A percentile compares a stretch with the other conserved stretches of the same genome.
These are phyloP conservation scores for Pyricularia grisea DNA, from an alignment of 2,329 filamentous ascomycete species.

Conservation along the genomic window DNA sequence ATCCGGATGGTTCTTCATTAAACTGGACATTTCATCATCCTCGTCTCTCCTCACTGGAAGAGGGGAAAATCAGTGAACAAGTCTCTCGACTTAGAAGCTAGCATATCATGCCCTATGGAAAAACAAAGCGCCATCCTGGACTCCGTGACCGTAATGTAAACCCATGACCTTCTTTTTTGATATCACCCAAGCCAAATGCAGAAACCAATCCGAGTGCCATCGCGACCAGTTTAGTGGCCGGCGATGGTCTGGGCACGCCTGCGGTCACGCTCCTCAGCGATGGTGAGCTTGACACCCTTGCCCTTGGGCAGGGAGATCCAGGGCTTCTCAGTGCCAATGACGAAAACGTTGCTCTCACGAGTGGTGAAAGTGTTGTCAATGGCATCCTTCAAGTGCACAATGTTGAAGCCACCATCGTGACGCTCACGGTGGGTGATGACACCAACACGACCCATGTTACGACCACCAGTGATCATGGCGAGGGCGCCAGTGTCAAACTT, in stretches of 20 bases:
- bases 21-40: conserved; percentile 3
- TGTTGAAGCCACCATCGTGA: conserved; percentile 99
- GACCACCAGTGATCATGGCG: conserved; percentile 98
- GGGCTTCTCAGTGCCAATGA: conserved; percentile 97
- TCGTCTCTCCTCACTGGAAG: conserved; percentile 1
- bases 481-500: conserved; percentile 98
- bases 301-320: conserved; percentile 99
- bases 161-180: conserved; percentile 4
- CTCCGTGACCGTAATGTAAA: conserved; percentile 4
- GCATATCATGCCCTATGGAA: conserved; percentile 1
- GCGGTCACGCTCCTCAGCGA: conserved; percentile 98
- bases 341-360: conserved; percentile 98
- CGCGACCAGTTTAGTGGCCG: conserved; percentile 33
- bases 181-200: conserved; percentile 2
- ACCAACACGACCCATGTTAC: conserved; percentile 99
- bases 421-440: conserved; percentile 99
- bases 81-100: conserved; percentile 2
- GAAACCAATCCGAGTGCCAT: neutral
- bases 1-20: conserved; percentile 5
- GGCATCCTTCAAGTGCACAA: conserved; percentile 99
- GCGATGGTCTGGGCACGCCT: conserved; percentile 60
- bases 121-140: conserved; percentile 5
- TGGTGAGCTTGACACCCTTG: conserved; percentile 99
- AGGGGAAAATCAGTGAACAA: neutral
- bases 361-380: conserved; percentile 99